Evolutionary conservation across 1,139 yeast genomes (phyloP), one percentile per base, ranked within the genome.

Genomic region (Pichia sp.): DNA sequence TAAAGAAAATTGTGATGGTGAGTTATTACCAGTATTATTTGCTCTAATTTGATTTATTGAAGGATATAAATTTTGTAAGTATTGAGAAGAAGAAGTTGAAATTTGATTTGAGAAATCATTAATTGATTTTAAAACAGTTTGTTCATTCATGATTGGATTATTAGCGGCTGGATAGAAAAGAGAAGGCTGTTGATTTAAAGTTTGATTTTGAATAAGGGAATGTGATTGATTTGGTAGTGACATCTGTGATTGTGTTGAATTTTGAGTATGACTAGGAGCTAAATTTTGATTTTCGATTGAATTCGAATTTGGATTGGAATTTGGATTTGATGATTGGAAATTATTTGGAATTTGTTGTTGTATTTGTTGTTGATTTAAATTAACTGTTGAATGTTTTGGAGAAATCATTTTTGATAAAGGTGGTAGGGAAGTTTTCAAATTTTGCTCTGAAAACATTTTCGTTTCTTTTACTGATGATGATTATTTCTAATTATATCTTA

Each of bases 371-470:
- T 29, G 41, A 26, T 39, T 39, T n/a, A 5, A 4, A 29, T 26
- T 36, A 26, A 8, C 31, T 11, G 7, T 30, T 39, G 32, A 30
- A 6, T 37, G 40, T 7, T 28, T 57, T 27, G 53, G 58, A 3
- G 62, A 58, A 27, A 60, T 58, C 9, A 59, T 49, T 43, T 58
- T 61, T 1, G 62, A 52, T 30, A 60, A 44, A 32, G 65, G 61
- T 27, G 63, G 63, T 26, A 60, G 47, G 25, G 56, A 46, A 45
- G 58, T 55, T 47, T 58, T 59, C 32, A 49, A 50, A 37, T 58
- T 60, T 45, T 54, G 50, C 7, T 50, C 49, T 26, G 42, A 28
- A 29, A 37, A 25, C 48, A 46, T 18, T 18, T 18, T 18, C 18
- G 18, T 18, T 18, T 18, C 18, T 18, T 18, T 18, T 18, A 18